Evolutionary conservation across 2,329 filamentous ascomycete species (phyloP), one percentile per base, ranked within the genome.

Genomic region (Diaporthe sp.): DNA sequence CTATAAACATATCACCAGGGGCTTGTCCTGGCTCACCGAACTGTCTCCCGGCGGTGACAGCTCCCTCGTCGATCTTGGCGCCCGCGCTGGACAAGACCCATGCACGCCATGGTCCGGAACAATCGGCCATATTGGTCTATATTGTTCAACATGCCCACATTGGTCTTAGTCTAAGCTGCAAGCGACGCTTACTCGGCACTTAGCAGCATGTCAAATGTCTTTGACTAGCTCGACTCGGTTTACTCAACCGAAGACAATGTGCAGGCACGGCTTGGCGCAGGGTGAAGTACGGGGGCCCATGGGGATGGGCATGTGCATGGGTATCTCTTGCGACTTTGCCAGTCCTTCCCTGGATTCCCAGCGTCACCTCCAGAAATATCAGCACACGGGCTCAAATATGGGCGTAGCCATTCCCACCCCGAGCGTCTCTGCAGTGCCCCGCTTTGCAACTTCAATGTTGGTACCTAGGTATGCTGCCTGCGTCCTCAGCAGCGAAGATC

Each of bases 251-350:
- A 68, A 53, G 10, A 31, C n/a, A 28, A 62, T 31, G 58, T 62
- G 59, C 59, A 53, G 62, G 46, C 46, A 68, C 28, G 46, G 31
- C 65, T 68, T 68, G 46, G 65, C 65, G 65, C 44, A 25, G 31
- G 31, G 28, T 19, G 65, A 51, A 31, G 22, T 6, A 53, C 17
- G 46, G 22, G 51, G 51, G 22, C 34, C 34, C n/a, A 25, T 53
- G 49, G 28, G n/a, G 13, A 17, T 62, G 7, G n/a, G 4, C n/a
- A 28, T 25, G 42, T 68, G 5, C 28, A 67, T 44, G 61, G 19
- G 15, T 46, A 10, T 4, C 9, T 22, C 13, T 37, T 37, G 31
- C 10, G 31, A 10, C 4, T 17, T 42, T 68, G 46, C 46, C 44
- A 25, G 31, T 25, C 28, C 13, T 37, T 68, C 31, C 31, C 17